Evolutionary conservation across 352 stramenopile genomes (phyloP), one percentile per base, ranked within the genome.

Genomic region (Globisporangium megalacanthum): DNA sequence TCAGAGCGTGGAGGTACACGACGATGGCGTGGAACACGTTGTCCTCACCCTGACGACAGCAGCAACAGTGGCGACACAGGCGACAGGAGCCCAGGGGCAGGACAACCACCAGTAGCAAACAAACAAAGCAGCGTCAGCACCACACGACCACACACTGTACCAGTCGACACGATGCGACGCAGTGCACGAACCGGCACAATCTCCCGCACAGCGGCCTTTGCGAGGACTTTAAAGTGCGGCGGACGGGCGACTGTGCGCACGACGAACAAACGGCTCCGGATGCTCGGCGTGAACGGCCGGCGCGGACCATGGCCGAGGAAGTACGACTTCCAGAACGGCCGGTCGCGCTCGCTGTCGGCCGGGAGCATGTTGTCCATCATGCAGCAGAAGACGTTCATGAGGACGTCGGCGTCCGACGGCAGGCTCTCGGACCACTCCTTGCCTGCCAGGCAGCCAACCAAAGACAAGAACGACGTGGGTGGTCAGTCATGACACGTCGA

Each of bases 331-430:
- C 77, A 86, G 65, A 94, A 94, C 52, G 84, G 82, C 2, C 84
- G 80, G 56, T 92, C 82, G 36, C 75, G 80, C 58, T 88, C 82
- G 53, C 79, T 86, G 50, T 89, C 79, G 1, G 81, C 77, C 3
- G 82, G 82, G 15, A 94, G 64, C 70, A 89, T 80, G 61, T 94
- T 92, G 71, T 94, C 84, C 73, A 94, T 79, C 72, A 94, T 81
- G 59, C 82, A 92, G 64, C 82, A 92, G 44, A 94, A 92, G 20
- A 87, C 79, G 62, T 94, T 94, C 82, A 94, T 92, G 19, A 94
- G 52, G 58, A 94, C 89, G 61, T 94, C 84, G 8, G 82, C 75
- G 44, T 94, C 84, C 33, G 84, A 84, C 33, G 84, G 84, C 51
- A 94, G 57, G 53, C 61, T 77, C 49, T 92, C 82, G 17, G 75